Base-by-base conservation (phyloP, 176 grass and related monocot species). In the Ampelocalamus luodianensis region DNA sequence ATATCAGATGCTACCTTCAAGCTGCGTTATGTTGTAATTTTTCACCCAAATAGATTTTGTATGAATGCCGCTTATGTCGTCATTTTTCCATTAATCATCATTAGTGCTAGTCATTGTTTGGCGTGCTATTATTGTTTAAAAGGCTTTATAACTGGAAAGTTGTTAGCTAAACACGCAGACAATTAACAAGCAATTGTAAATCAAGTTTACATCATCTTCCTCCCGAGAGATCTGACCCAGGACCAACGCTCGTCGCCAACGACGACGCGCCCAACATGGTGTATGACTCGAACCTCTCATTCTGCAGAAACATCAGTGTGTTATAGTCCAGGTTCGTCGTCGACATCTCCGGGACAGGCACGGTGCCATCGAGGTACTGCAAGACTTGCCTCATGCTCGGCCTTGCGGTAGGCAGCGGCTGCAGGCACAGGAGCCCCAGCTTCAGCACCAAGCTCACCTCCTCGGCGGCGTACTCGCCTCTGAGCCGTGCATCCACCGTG, bases 311-410 rank as follows among this genome's bases (percentile, higher is more conserved):
- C 84, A 72, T 86, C 29, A 86, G 22, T 0, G 77, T 75, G 39
- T 62, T 53, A 64, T 76, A 83, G 22, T 82, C 61, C 27, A 88
- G 37, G 74, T 51, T 78, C 16, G 6, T 78, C 16, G 6, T 79
- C 60, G 88, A 40, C 82, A 91, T 37, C 23, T 87, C 81, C 12
- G 87, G 85, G 17, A 85, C 46, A 2, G 29, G 6, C n/a, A 56
- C 10, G 0, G 70, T 80, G 15, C 87, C 72, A 0, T 82, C 69
- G 6, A 90, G 71, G 81, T 73, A 76, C 17, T 88, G 82, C 68
- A 90, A 40, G 72, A 89, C 83, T 73, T 86, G 79, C 49, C 78
- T 61, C 79, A 92, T 90, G 74, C 63, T 88, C 5, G 79, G 93
- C 50, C 88, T 78, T 13, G 73, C 74, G 42, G 20, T 29, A 12